Evolutionary conservation across 371 early-diverging fungal species (phyloP).

Genomic region (Conidiobolus incongruus): DNA sequence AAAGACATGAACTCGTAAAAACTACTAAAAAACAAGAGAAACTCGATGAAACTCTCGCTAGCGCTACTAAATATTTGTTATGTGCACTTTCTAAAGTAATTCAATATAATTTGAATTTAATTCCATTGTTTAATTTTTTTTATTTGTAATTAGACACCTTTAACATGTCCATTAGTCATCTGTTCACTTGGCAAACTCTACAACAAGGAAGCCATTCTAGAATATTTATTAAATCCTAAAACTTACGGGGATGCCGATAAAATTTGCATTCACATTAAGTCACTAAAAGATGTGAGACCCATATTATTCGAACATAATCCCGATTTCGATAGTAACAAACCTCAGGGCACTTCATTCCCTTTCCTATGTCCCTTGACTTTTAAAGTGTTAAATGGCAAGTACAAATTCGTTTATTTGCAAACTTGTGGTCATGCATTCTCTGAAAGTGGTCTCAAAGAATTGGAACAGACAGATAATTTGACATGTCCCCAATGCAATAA

Average conservation of each 20-base stretch:
- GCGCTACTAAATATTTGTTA: constrained; percentile 41
- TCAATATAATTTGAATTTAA: not conserved
- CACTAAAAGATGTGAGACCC: constrained; percentile 45
- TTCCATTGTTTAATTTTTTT: too few species aligned
- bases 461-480: constrained; percentile 13
- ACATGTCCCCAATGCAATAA: constrained; percentile 7
- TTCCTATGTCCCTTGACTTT: constrained; percentile 78
- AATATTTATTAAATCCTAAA: constrained; percentile 42
- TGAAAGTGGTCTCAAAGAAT: constrained; percentile 56
- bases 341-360: constrained; percentile 13
- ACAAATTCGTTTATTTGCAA: constrained; percentile 47
- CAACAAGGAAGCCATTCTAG: constrained; percentile 73
- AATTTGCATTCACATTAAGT: constrained; percentile 56
- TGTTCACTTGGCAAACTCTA: constrained; percentile 73
- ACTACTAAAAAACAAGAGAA: constrained; percentile 52
- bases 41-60: constrained; percentile 43
- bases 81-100: constrained; percentile 75
- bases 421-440: constrained; percentile 81
- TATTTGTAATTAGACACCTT: constrained; percentile 22
- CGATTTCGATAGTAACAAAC: constrained; percentile 16
- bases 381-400: constrained; percentile 86
- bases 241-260: constrained; percentile 62
- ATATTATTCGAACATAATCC: constrained; percentile 56
- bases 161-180: constrained; percentile 56
- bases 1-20: constrained; percentile 81